Evolutionary conservation across 768 basidiomycete species (phyloP).

Genomic region (Crucibulum laeve): DNA sequence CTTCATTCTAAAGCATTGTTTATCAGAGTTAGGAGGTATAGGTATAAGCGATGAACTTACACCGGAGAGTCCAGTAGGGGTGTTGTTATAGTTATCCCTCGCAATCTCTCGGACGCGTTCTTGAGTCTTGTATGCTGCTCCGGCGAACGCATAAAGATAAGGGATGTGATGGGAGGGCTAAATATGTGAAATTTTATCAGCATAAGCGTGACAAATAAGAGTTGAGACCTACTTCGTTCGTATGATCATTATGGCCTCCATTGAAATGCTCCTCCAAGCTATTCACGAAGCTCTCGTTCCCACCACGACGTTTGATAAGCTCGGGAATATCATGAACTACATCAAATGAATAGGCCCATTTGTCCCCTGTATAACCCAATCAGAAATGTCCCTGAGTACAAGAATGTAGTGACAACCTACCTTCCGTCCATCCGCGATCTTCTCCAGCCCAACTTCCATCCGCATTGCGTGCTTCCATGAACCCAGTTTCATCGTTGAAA

Average conservation of each 20-base stretch:
- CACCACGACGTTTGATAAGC: slow-evolving; percentile 61
- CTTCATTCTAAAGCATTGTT: slow-evolving; percentile 58
- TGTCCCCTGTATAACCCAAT: slow-evolving; percentile 28
- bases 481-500: slow-evolving; percentile 67
- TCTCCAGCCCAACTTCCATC: slow-evolving; percentile 72
- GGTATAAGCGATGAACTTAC: slow-evolving; percentile 31
- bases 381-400: not conserved
- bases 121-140: slow-evolving; percentile 68
- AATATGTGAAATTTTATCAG: not conserved
- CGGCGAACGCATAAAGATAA: slow-evolving; percentile 73
- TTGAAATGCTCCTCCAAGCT: slow-evolving; percentile 60
- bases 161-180: slow-evolving; percentile 87
- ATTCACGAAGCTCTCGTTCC: slow-evolving; percentile 57
- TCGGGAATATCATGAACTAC: slow-evolving; percentile 68
- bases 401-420: slow-evolving; percentile 19
- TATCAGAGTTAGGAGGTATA: not conserved
- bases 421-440: slow-evolving; percentile 78
- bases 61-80: slow-evolving; percentile 67
- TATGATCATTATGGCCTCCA: slow-evolving; percentile 75
- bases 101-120: slow-evolving; percentile 69
- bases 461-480: slow-evolving; percentile 76
- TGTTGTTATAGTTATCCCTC: slow-evolving; percentile 57
- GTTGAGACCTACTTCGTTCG: slow-evolving; percentile 72
- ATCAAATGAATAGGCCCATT: slow-evolving; percentile 72
- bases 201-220: not conserved